Evolutionary conservation across 495 filamentous ascomycete genomes (phyloP).

Genomic region (Aspergillus funiculosus): DNA sequence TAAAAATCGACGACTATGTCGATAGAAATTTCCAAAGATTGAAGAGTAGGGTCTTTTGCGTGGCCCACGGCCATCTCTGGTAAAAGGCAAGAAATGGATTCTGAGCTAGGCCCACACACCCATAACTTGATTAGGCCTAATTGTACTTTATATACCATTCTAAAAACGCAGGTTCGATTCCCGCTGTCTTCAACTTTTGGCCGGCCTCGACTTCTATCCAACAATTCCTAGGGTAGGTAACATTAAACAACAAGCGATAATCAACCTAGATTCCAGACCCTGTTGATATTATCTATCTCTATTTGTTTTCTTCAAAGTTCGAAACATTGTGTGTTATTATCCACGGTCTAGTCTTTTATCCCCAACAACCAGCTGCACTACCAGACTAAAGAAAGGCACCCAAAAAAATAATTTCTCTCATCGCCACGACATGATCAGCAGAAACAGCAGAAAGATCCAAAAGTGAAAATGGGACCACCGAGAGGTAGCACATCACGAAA

Average conservation of each 20-base stretch:
- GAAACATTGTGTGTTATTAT: too few relatives aligned
- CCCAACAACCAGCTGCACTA: too few relatives aligned
- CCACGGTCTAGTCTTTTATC: too few relatives aligned
- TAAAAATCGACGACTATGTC: conserved; percentile 16
- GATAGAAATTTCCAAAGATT: conserved; percentile 15
- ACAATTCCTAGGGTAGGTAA: too few relatives aligned
- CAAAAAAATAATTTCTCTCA: not conserved
- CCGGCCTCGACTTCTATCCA: too few relatives aligned
- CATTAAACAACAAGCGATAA: not conserved
- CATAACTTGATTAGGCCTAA: not conserved
- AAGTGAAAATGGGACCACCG: conserved; percentile 12
- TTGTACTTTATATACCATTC: conserved; percentile 4
- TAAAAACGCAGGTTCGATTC: conserved; percentile 1
- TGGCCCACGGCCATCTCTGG: conserved; percentile 19
- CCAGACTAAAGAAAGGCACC: not conserved
- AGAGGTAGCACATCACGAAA: conserved; percentile 1
- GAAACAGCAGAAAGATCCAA: not conserved
- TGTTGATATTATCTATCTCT: too few relatives aligned
- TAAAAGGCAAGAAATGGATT: conserved; percentile 20
- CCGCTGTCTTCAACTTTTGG: not conserved
- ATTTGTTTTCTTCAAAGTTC: too few relatives aligned
- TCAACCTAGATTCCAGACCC: too few relatives aligned
- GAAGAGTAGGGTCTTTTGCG: conserved; percentile 17
- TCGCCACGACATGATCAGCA: not conserved
- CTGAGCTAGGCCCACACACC: conserved; percentile 19